These are phyloP conservation scores for Spathaspora jeffriesii DNA, from an alignment of 1,139 yeast species.

Conservation along the genomic window DNA sequence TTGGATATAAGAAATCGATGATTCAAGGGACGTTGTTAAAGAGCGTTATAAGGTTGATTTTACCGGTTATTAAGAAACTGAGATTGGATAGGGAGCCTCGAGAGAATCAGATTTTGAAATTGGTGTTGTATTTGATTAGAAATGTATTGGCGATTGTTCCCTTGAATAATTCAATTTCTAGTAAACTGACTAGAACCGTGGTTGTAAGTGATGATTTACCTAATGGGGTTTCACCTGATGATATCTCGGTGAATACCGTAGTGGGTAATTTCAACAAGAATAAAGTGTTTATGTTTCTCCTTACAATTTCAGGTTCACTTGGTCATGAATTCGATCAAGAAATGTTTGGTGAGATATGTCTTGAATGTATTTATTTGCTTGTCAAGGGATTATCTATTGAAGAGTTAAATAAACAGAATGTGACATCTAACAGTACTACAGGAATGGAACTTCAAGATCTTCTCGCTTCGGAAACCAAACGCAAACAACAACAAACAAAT, in stretches of 20 bases:
- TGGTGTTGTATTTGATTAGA: slow-evolving; percentile 73
- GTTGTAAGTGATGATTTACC: slow-evolving; percentile 50
- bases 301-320: slow-evolving; percentile 67
- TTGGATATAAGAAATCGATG: slow-evolving; percentile 70
- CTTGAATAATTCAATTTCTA: slow-evolving; percentile 50
- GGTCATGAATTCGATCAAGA: slow-evolving; percentile 63
- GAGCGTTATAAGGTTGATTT: slow-evolving; percentile 69
- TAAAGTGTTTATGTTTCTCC: slow-evolving; percentile 69
- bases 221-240: slow-evolving; percentile 55
- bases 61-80: slow-evolving; percentile 62
- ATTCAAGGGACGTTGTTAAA: slow-evolving; percentile 65
- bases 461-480: slow-evolving; percentile 56
- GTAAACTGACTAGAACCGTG: slow-evolving; percentile 30
- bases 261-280: slow-evolving; percentile 61
- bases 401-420: slow-evolving; percentile 6
- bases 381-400: slow-evolving; percentile 47
- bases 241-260: slow-evolving; percentile 64
- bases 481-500: slow-evolving; percentile 51
- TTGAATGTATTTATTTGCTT: slow-evolving; percentile 71
- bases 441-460: slow-evolving; percentile 52
- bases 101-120: slow-evolving; percentile 71
- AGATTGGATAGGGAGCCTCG: slow-evolving; percentile 62
- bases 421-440: no score
- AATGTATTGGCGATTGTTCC: slow-evolving; percentile 80
- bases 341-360: slow-evolving; percentile 59